Conservation (phyloP, 1,284 basidiomycete genomes). For the Trametes sp. region DNA sequence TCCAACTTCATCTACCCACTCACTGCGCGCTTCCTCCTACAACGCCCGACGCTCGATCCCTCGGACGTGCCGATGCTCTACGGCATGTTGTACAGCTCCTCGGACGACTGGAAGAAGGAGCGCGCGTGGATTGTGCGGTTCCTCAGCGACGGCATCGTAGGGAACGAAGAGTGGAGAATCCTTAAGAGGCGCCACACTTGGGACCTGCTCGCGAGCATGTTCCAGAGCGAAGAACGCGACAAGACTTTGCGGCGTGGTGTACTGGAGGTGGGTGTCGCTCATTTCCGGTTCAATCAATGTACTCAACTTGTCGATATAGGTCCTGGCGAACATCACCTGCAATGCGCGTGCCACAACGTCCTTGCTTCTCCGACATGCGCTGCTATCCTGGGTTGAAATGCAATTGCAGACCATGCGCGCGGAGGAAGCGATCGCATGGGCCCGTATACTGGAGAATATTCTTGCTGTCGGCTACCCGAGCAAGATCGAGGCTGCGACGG, state of each 20-base stretch:
- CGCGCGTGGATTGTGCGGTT: slow-evolving; percentile 89
- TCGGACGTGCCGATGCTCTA: slow-evolving; percentile 88
- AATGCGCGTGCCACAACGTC: slow-evolving; percentile 71
- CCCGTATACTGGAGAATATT: slow-evolving; percentile 76
- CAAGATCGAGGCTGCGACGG: slow-evolving; percentile 59
- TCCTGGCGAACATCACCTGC: slow-evolving; percentile 75
- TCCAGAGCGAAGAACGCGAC: slow-evolving; percentile 69
- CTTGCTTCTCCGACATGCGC: slow-evolving; percentile 70
- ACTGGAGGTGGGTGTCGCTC: slow-evolving; percentile 62
- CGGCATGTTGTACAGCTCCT: slow-evolving; percentile 83
- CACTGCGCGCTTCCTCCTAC: slow-evolving; percentile 83
- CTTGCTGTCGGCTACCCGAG: slow-evolving; percentile 53
- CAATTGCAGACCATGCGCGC: slow-evolving; percentile 55
- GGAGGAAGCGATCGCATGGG: slow-evolving; percentile 67
- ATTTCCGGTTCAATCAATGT: neutral
- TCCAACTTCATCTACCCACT: slow-evolving; percentile 83
- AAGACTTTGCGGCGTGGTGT: slow-evolving; percentile 60
- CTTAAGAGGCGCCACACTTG: slow-evolving; percentile 86
- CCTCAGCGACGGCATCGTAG: slow-evolving; percentile 81
- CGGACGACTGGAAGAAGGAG: slow-evolving; percentile 82
- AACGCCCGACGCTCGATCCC: slow-evolving; percentile 79
- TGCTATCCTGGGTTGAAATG: slow-evolving; percentile 83
- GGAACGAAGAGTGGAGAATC: slow-evolving; percentile 81
- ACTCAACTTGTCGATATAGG: slow-evolving; percentile 46
- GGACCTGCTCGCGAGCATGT: slow-evolving; percentile 86